Base-by-base conservation (phyloP, 2,329 filamentous ascomycete genomes). In the Geosmithia flava region DNA sequence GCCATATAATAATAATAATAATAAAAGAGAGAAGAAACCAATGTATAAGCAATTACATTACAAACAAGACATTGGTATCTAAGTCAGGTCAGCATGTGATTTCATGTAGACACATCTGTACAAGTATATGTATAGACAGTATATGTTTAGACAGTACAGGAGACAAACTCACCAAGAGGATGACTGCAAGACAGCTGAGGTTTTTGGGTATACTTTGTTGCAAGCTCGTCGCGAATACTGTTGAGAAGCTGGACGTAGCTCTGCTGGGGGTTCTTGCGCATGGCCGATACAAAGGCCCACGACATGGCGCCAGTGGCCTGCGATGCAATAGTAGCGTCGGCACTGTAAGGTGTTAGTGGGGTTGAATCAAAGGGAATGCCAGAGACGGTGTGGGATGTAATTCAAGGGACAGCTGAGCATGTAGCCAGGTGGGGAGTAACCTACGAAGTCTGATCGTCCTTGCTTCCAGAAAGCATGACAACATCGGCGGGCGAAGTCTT, bases 271-370 rank as follows among this genome's bases (percentile, higher is more conserved):
- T 97, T 95, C 76, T 95, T 95, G 71, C 88, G 91, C 55, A 98
- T 77, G 42, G 90, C 84, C 5, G 75, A 85, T 63, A 98, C 90
- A 64, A 98, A 98, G 10, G 93, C 93, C 82, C 87, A 97, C 1
- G 89, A 95, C 93, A 98, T 97, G 61, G 93, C 93, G 47, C 93
- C 93, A 0, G 93, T 97, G 27, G 93, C 91, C 67, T 96, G 79
- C 47, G 89, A 85, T 37, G 77, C 81, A 57, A 97, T 96, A 19
- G 81, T 86, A n/a, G 91, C 90, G 63, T 98, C 93, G 66, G 88
- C 86, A 54, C 89, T 95, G 57, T n/a, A 23, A 48, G 42, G 6
- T 7, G 19, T n/a, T 42, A 45, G 17, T 11, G 29, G 23, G 23
- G n/a, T n/a, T 7, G 49, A 53, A 52, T 45, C 46, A 53, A 48